These are phyloP conservation scores for Senna siamea DNA, from an alignment of 306 rosid genomes.

Conservation along the genomic window DNA sequence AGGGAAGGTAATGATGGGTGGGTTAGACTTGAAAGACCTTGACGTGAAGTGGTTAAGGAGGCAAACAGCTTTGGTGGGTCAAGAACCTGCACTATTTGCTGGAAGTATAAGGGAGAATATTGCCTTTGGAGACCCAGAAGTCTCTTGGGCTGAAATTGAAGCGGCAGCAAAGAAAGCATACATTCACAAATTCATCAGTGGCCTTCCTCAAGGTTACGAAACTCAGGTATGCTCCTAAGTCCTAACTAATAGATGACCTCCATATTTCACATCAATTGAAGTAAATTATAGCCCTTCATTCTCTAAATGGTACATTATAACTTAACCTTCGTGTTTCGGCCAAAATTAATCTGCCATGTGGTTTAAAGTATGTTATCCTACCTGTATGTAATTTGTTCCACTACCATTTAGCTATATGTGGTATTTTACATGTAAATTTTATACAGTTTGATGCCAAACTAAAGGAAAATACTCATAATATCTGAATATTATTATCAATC, in stretches of 20 bases:
- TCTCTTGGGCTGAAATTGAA: conserved; percentile 91
- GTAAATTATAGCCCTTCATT: background rate
- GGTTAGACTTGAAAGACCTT: conserved; percentile 69
- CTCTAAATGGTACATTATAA: no score
- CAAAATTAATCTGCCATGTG: background rate
- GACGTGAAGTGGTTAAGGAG: conserved; percentile 85
- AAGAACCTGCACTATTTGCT: conserved; percentile 86
- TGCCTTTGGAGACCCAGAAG: conserved; percentile 73
- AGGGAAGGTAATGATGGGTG: conserved; percentile 79
- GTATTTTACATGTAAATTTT: no score
- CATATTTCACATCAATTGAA: background rate
- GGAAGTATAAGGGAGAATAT: conserved; percentile 87
- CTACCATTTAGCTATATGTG: background rate
- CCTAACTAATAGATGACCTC: background rate
- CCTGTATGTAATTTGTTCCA: background rate
- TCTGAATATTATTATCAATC: no score
- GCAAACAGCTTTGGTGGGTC: conserved; percentile 87
- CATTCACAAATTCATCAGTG: conserved; percentile 83
- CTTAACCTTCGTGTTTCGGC: no score
- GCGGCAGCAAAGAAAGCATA: conserved; percentile 84
- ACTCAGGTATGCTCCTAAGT: conserved; percentile 64
- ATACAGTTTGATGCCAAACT: no score
- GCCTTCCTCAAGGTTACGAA: conserved; percentile 93
- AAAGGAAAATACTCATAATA: no score
- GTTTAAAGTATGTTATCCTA: background rate